A percentile compares a stretch with the other conserved stretches of the same genome.
Evolutionary conservation across 2,329 filamentous ascomycete genomes (phyloP).

Genomic region (Tricladium varicosporioides): DNA sequence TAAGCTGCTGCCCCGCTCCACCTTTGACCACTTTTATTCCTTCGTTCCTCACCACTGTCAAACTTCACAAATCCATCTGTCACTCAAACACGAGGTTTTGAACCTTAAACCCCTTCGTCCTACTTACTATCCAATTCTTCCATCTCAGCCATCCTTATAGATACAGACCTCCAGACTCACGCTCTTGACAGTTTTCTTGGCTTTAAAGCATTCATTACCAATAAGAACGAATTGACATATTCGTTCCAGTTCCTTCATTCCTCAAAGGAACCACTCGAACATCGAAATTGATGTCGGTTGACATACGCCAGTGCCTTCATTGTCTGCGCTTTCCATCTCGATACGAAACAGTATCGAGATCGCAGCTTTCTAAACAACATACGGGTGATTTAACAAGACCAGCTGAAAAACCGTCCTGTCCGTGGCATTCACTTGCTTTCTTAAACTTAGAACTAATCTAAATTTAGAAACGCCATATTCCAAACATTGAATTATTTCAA

Average conservation of each 20-base stretch:
- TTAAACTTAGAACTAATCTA: slow-evolving; percentile 8
- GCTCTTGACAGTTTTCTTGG: not conserved
- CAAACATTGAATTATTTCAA: slow-evolving; percentile 2
- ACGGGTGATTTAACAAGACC: slow-evolving; percentile 45
- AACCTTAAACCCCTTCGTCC: not conserved
- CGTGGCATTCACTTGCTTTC: slow-evolving; percentile 7
- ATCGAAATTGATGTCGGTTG: slow-evolving; percentile 56
- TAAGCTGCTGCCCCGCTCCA: slow-evolving; percentile 19
- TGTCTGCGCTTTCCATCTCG: slow-evolving; percentile 54
- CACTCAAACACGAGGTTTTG: not conserved
- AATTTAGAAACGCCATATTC: slow-evolving; percentile 18
- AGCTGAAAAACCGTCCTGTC: slow-evolving; percentile 32
- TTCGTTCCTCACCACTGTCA: slow-evolving; percentile 1
- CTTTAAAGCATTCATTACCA: not conserved
- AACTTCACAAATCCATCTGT: not conserved
- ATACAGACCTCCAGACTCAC: slow-evolving; percentile 4
- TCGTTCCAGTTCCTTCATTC: slow-evolving; percentile 10
- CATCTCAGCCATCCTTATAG: not conserved
- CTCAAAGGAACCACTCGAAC: slow-evolving; percentile 14
- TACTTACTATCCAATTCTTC: slow-evolving; percentile 10
- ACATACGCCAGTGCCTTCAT: slow-evolving; percentile 51
- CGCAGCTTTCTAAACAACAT: slow-evolving; percentile 54
- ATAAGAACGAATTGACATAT: slow-evolving; percentile 11
- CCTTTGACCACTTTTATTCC: slow-evolving; percentile 11
- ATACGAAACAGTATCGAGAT: slow-evolving; percentile 55